Evolutionary conservation across 2,329 filamentous ascomycete genomes (phyloP), one percentile per base, ranked within the genome.

Genomic region (Diaporthe sp.): DNA sequence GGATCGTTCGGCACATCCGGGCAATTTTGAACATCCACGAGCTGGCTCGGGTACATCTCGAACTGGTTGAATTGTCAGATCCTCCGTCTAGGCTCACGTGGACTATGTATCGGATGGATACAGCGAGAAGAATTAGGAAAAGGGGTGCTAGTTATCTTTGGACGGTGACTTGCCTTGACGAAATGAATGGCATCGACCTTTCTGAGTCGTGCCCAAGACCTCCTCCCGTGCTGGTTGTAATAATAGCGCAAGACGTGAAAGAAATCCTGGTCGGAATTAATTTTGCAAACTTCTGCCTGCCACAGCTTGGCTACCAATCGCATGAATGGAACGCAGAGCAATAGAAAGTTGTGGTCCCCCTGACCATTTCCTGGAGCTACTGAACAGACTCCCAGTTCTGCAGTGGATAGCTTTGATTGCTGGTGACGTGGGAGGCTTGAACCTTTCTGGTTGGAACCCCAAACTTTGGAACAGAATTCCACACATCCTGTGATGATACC

Each of bases 231-330:
- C 69, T 51, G 77, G 35, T n/a, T 51, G 68, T 56, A 79, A 47
- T 63, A 63, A 55, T 35, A 61, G 19, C 75, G 76, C 9, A 80
- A 30, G 2, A 76, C 32, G 3, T 56, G 74, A 55, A 78, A 79
- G 39, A 79, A 76, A 6, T 77, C 74, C 22, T 74, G 74, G 35
- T 80, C 78, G 8, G 77, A 79, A 13, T 70, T 70, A 5, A 78
- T 75, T 0, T 66, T 74, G 56, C 78, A 79, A 2, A 79, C 73
- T 15, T 79, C 76, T 9, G 75, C 47, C 37, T 78, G 77, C 39
- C 73, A 61, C 3, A 78, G n/a, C 42, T 73, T 78, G 8, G 65
- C 72, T 1, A 71, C 73, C 58, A 63, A 70, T 17, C 72, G 71
- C 2, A 72, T 50, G 47, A 77, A 78, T 10, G 77, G 78, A n/a